A percentile compares a stretch with the other conserved stretches of the same genome.
Conservation (phyloP, 164 flowering plant species). For the Sextonia rubra region DNA sequence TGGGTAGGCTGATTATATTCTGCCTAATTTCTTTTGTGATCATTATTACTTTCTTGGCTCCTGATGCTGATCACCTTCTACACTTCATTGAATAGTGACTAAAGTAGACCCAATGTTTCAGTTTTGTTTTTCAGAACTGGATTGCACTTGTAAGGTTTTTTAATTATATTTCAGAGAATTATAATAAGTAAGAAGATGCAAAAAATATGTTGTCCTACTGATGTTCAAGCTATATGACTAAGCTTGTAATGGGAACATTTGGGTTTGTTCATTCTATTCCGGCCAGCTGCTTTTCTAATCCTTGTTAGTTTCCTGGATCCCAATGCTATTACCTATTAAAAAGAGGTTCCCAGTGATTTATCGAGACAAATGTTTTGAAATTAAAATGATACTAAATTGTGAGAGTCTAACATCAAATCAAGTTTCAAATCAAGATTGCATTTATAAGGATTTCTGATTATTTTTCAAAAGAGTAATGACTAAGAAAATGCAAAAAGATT, state of each 20-base stretch:
- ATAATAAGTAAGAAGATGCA: too few species aligned
- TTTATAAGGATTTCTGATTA: neutral
- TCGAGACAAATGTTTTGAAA: neutral
- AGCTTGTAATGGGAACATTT: slow-evolving; percentile 3
- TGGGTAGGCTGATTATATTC: neutral
- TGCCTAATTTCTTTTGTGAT: neutral
- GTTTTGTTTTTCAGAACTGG: too few species aligned
- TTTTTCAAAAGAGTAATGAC: neutral
- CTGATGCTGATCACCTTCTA: neutral
- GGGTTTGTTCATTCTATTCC: slow-evolving; percentile 1
- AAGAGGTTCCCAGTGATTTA: neutral
- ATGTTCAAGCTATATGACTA: too few species aligned
- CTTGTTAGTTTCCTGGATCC: neutral
- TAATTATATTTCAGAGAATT: too few species aligned
- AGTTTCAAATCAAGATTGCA: neutral
- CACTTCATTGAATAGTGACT: too few species aligned
- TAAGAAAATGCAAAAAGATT: too few species aligned
- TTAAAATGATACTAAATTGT: neutral
- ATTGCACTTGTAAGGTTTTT: too few species aligned
- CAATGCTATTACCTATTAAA: too few species aligned
- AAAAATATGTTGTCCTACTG: too few species aligned
- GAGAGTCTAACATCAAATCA: neutral
- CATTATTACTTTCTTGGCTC: neutral
- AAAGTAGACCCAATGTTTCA: too few species aligned
- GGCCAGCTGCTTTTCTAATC: neutral